Percentiles rank a stretch among this genome's conserved stretches.
Evolutionary conservation across 257 asterid genomes (phyloP).

Genomic region (Leptodermis oblonga): DNA sequence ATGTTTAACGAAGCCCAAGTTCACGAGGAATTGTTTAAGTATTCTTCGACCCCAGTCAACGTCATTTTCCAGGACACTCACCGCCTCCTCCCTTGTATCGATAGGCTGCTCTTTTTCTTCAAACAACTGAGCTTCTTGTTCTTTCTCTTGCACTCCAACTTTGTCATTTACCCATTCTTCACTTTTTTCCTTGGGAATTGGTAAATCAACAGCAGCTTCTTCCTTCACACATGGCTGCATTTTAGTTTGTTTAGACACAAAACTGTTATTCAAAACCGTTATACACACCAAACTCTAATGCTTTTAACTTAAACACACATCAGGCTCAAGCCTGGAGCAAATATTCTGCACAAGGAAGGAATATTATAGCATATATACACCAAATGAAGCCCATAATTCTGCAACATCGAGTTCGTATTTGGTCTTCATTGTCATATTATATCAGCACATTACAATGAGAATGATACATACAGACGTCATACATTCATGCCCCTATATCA

Average conservation of each 20-base stretch:
- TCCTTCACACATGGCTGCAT: conserved; percentile 33
- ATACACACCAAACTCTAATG: background rate
- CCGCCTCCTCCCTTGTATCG: background rate
- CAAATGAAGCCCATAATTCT: background rate
- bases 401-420: background rate
- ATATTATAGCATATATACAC: too few relatives aligned
- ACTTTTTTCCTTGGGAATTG: conserved; percentile 19
- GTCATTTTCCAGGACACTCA: conserved; percentile 26
- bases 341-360: background rate
- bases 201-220: conserved; percentile 15
- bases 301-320: background rate
- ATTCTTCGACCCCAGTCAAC: conserved; percentile 60
- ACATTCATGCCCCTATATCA: background rate
- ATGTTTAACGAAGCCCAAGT: conserved; percentile 36
- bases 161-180: conserved; percentile 22
- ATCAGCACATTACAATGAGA: background rate
- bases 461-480: background rate
- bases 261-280: background rate
- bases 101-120: conserved; percentile 18
- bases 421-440: background rate
- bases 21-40: conserved; percentile 47
- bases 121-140: background rate
- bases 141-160: conserved; percentile 13
- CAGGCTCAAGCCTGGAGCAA: background rate
- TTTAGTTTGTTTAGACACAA: background rate